Conservation (phyloP, 306 rosid genomes). For the Prunus mongolica region DNA sequence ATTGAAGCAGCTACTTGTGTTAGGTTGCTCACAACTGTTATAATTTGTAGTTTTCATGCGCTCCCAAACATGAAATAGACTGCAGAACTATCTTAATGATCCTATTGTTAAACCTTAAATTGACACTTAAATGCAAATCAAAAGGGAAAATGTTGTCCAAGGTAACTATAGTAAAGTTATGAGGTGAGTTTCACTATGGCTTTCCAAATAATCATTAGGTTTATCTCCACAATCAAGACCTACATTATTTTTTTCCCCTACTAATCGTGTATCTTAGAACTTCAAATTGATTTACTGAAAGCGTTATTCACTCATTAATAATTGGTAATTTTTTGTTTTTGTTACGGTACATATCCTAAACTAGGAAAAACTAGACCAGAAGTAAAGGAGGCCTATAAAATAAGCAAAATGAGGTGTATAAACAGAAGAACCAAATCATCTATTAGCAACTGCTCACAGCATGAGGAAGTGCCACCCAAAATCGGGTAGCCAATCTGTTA, state of each 20-base stretch:
- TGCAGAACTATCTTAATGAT: not conserved
- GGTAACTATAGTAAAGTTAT: not conserved
- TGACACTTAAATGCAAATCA: not conserved
- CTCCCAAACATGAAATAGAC: not conserved
- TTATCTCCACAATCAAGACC: not conserved
- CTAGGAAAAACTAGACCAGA: too few relatives aligned
- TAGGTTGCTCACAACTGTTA: too few relatives aligned
- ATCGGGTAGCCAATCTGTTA: too few relatives aligned
- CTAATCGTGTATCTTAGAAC: not conserved
- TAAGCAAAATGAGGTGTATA: too few relatives aligned
- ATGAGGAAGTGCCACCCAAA: too few relatives aligned
- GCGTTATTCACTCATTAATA: too few relatives aligned
- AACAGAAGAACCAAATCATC: too few relatives aligned
- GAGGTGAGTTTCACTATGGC: not conserved
- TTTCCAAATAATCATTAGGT: not conserved
- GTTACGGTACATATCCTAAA: too few relatives aligned
- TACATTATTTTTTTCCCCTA: not conserved
- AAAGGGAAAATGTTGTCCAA: not conserved
- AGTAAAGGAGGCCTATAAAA: too few relatives aligned
- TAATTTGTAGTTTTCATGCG: not conserved
- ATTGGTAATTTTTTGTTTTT: too few relatives aligned
- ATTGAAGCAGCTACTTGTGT: not conserved
- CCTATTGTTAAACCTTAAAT: not conserved
- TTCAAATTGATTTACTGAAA: too few relatives aligned
- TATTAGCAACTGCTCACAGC: too few relatives aligned